Evolutionary conservation across 179 eudicot genomes (phyloP), one percentile per base, ranked within the genome.

Genomic region (Beta lomatogona): DNA sequence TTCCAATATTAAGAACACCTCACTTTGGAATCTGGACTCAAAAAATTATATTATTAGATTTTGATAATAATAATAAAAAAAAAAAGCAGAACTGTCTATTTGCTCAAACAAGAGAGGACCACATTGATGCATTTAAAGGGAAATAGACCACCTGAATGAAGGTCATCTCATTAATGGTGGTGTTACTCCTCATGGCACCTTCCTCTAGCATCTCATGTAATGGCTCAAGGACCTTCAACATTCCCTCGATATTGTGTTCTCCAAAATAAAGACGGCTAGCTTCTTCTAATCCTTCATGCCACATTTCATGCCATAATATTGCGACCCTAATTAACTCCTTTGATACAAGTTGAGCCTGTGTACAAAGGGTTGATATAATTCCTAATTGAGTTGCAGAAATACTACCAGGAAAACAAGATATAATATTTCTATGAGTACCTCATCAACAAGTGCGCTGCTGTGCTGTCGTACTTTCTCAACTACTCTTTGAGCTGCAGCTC

Each of bases 211-310:
- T 90, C 73, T 86, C 94, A 86, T 97, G 99, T 79, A 94, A 86
- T 73, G 99, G 99, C 83, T 97, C 99, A 76, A 97, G 93, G 80
- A 92, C 97, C 86, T 93, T 94, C 12, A 97, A 83, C 99, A 97
- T 97, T 46, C 97, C 98, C 76, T 93, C 98, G 78, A 90, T 88
- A 73, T 94, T 97, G 69, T 89, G 97, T 83, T 97, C 99, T 54
- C 98, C 99, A 83, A 94, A 97, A 86, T 87, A 97, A 57, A 93
- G 89, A 84, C 98, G 99, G 76, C 99, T 97, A 50, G 99, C 97
- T 89, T 97, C 98, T 91, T 97, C 99, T 80, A 97, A 81, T 74
- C 91, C 98, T 83, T 97, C 99, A 86, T 97, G 99, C 98, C 99
- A 97, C 95, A 86, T 87, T 86, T 97, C 99, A 88, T 91, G 98